Base-by-base conservation (phyloP, 1,284 basidiomycete species). In the Moesziomyces globuligerus region DNA sequence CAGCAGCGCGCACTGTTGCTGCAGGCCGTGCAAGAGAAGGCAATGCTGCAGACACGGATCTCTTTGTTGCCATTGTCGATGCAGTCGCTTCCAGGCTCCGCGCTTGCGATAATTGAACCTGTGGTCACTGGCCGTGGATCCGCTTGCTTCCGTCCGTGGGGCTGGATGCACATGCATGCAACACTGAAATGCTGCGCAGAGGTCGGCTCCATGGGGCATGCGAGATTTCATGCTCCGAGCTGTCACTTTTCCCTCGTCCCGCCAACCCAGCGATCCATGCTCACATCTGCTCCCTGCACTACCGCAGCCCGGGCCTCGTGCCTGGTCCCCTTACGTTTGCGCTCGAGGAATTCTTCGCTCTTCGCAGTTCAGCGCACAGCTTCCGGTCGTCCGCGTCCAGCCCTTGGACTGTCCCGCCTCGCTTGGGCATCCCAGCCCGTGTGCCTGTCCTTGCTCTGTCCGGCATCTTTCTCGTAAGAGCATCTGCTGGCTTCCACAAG, bases 201-300 rank as follows among this genome's bases (percentile, higher is more conserved):
- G 47, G 45, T 41, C 29, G 13, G 29, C 41, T 20, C 37, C 26
- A 39, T 8, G 18, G 34, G 21, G 17, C 17, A 23, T 13, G 52
- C 26, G 38, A 46, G 42, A 32, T 49, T 60, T 60, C 50, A 48
- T 48, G 58, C 58, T 56, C 48, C 53, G 48, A 56, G 53, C 53
- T 56, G 59, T 55, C 53, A 48, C 48, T 43, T 44, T 48, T 48
- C 43, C 44, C 29, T 17, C 32, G 6, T 34, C 3, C 32, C 7
- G 32, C 32, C 32, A 13, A 17, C 13, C 13, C 32, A 13, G 29
- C 9, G 11, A n/a, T n/a, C n/a, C n/a, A n/a, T n/a, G n/a, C n/a
- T n/a, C n/a, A n/a, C n/a, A n/a, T n/a, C n/a, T n/a, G n/a, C n/a
- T n/a, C n/a, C n/a, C n/a, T n/a, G n/a, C n/a, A n/a, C 29, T 13